Base-by-base conservation (phyloP, 164 flowering plant species). In the Tinospora cordifolia region DNA sequence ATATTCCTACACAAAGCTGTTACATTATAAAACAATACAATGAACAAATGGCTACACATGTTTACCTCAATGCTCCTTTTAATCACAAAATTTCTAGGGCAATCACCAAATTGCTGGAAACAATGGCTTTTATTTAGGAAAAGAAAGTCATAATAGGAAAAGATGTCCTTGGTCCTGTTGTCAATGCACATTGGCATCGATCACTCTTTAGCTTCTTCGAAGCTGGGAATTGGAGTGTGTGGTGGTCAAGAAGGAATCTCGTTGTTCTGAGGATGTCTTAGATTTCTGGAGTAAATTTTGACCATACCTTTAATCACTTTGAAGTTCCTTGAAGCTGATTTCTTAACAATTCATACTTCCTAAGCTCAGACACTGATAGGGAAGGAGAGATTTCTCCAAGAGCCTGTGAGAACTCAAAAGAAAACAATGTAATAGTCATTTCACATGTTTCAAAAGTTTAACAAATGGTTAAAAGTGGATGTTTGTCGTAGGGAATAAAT, bases 281-380 rank as follows among this genome's bases (percentile, higher is more conserved):
- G 17, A 15, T 8, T 3, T 1, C 19, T n/a, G 9, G 21, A 8
- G 60, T 8, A 21, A 54, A n/a, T 54, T 24, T 15, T 54, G 24
- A 54, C 60, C 24, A 54, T 54, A 54, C 60, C 60, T 44, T 1
- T n/a, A 14, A 51, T 77, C 69, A 80, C 54, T 74, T 77, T 22
- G 74, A 68, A 54, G 70, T 58, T 54, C 97, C 96, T 86, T 92
- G 91, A 67, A 90, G 85, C 69, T 89, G 96, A 76, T 87, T 85
- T 39, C 94, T 80, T 25, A 90, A 79, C 73, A 40, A 0, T 73
- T 92, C 96, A n/a, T 92, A 90, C 75, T 87, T 92, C 77, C 74
- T 82, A 25, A 92, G 90, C 77, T 90, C 96, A 3, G 88, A 83
- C 73, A 84, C 69, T 47, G 96, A 92, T 49, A 90, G 82, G 25